Evolutionary conservation across 2,329 filamentous ascomycete genomes (phyloP).

Genomic region (Sclerotinia minor): DNA sequence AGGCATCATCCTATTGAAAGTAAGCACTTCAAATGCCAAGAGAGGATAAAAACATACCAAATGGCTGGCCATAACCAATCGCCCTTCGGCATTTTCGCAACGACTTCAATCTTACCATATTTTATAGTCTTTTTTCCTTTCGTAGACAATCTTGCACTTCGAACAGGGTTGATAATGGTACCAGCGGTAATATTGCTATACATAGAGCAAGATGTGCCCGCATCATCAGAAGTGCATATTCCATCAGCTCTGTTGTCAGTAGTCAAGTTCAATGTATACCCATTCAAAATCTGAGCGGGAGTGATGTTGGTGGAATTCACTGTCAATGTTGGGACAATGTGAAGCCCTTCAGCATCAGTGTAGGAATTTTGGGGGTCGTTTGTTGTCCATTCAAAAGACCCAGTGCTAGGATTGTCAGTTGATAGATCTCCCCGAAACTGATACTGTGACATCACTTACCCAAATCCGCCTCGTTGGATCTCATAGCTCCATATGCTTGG

Average conservation of each 20-base stretch:
- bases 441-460: slow-evolving; percentile 6
- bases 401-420: slow-evolving; percentile 42
- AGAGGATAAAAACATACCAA: slow-evolving; percentile 25
- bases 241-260: slow-evolving; percentile 39
- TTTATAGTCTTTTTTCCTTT: slow-evolving; percentile 49
- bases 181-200: slow-evolving; percentile 47
- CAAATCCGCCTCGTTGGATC: slow-evolving; percentile 41
- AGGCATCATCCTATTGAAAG: slow-evolving; percentile 51
- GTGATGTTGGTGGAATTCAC: slow-evolving; percentile 46
- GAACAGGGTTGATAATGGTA: slow-evolving; percentile 51
- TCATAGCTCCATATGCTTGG: slow-evolving; percentile 49
- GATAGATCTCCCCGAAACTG: background rate
- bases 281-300: slow-evolving; percentile 44
- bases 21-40: background rate
- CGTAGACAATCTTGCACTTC: slow-evolving; percentile 52
- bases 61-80: slow-evolving; percentile 58
- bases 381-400: slow-evolving; percentile 57
- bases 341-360: slow-evolving; percentile 50
- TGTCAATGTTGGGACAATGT: slow-evolving; percentile 56
- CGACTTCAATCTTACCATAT: slow-evolving; percentile 55
- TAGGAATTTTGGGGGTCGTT: slow-evolving; percentile 50
- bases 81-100: slow-evolving; percentile 53
- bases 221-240: slow-evolving; percentile 45
- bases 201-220: slow-evolving; percentile 43
- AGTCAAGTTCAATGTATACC: slow-evolving; percentile 49